These are phyloP conservation scores for Leucoagaricus sp. DNA, from an alignment of 1,284 basidiomycete species.

Conservation along the genomic window DNA sequence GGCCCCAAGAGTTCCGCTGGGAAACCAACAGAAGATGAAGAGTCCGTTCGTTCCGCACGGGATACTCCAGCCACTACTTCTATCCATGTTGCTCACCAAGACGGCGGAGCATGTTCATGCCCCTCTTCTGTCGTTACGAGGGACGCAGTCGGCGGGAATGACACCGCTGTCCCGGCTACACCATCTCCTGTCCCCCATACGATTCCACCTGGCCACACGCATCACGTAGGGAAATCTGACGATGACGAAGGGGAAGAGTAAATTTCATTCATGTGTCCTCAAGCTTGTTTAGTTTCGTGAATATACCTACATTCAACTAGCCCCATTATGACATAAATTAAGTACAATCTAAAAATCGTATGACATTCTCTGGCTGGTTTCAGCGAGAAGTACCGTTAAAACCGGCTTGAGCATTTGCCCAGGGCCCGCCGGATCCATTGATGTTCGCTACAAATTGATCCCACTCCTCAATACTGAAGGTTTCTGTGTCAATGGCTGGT, in stretches of 20 bases:
- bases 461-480: conserved; percentile 38
- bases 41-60: no score
- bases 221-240: neutral
- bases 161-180: neutral
- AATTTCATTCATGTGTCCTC: neutral
- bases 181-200: neutral
- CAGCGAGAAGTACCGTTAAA: neutral
- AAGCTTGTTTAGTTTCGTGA: neutral
- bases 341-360: no score
- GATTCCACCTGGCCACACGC: neutral
- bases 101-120: no score
- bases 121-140: no score
- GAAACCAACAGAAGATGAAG: no score
- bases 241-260: conserved; percentile 3
- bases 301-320: neutral
- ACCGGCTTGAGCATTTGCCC: neutral
- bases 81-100: no score
- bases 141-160: no score
- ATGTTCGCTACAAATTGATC: conserved; percentile 33
- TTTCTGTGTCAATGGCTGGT: neutral
- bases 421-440: conserved; percentile 8
- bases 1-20: no score
- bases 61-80: no score
- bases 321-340: no score
- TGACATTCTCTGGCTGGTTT: neutral